Percentiles rank a stretch among this genome's conserved stretches.
Evolutionary conservation across 2,329 filamentous ascomycete species (phyloP).

Genomic region (Aspergillus awamori): DNA sequence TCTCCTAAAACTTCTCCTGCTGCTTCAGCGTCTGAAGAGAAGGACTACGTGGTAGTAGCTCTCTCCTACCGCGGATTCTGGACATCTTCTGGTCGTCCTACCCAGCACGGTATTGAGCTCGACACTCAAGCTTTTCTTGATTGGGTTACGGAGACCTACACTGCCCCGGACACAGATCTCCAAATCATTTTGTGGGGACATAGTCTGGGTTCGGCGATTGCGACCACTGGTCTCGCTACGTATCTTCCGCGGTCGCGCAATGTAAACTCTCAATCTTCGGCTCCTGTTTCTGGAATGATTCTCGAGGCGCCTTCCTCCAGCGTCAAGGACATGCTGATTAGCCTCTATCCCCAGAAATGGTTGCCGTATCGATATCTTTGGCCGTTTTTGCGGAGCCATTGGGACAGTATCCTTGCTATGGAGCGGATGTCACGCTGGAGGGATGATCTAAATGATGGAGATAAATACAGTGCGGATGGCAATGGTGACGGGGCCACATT

Average conservation of each 20-base stretch:
- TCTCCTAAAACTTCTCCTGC: not conserved
- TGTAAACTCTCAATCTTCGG: not conserved
- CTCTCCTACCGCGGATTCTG: slow-evolving; percentile 73
- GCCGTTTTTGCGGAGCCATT: slow-evolving; percentile 69
- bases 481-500: not conserved
- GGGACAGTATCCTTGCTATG: slow-evolving; percentile 52
- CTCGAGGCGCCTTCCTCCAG: slow-evolving; percentile 78
- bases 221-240: slow-evolving; percentile 60
- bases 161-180: slow-evolving; percentile 21
- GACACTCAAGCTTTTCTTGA: slow-evolving; percentile 67
- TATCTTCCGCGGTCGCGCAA: slow-evolving; percentile 28
- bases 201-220: slow-evolving; percentile 73
- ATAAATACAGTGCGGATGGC: not conserved
- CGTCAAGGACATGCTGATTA: slow-evolving; percentile 69
- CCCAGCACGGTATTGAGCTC: slow-evolving; percentile 68
- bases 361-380: slow-evolving; percentile 74
- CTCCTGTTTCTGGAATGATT: slow-evolving; percentile 55
- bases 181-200: slow-evolving; percentile 72
- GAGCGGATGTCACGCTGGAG: slow-evolving; percentile 38
- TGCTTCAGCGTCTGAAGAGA: not conserved
- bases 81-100: slow-evolving; percentile 72
- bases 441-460: not conserved
- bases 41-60: slow-evolving; percentile 47
- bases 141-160: slow-evolving; percentile 59
- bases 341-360: slow-evolving; percentile 77